A percentile compares a stretch with the other conserved stretches of the same genome.
These are phyloP conservation scores for Malbranchea zuffiana DNA, from an alignment of 2,329 filamentous ascomycete species.

Conservation along the genomic window DNA sequence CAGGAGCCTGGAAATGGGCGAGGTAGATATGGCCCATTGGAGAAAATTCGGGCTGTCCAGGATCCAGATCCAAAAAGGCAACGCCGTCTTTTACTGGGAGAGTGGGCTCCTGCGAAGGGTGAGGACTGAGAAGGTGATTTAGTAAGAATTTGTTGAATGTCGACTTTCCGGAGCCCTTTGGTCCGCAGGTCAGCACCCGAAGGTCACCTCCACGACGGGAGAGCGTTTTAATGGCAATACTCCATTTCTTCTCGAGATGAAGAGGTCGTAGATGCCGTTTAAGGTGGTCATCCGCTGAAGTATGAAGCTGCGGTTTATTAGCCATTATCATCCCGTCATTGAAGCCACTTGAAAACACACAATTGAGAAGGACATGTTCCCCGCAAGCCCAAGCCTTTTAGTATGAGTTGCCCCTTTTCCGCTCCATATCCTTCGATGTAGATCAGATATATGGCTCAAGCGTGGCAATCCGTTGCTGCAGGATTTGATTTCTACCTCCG, in stretches of 20 bases:
- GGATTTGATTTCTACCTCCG: conserved; percentile 41
- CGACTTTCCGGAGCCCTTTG: conserved; percentile 49
- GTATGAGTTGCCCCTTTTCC: conserved; percentile 23
- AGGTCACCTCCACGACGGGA: conserved; percentile 31
- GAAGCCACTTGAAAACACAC: conserved; percentile 19
- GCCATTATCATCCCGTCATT: neutral
- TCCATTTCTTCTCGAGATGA: conserved; percentile 36
- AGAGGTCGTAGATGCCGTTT: conserved; percentile 34
- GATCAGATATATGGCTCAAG: conserved; percentile 39
- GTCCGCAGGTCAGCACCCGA: conserved; percentile 43
- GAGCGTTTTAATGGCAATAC: conserved; percentile 33
- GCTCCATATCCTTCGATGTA: conserved; percentile 46
- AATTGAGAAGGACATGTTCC: conserved; percentile 30
- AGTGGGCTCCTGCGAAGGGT: conserved; percentile 24
- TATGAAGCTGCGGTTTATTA: conserved; percentile 26
- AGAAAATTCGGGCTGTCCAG: conserved; percentile 49
- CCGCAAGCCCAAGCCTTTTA: conserved; percentile 23
- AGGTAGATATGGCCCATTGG: conserved; percentile 50
- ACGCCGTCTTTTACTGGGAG: conserved; percentile 31
- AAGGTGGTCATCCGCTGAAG: conserved; percentile 33
- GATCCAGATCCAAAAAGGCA: conserved; percentile 49
- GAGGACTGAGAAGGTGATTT: conserved; percentile 43
- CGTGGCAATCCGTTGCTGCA: conserved; percentile 35
- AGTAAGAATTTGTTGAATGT: conserved; percentile 46
- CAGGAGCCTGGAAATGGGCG: conserved; percentile 39